Percentiles rank a stretch among this genome's conserved stretches.
phyloP scores from a whole-genome alignment of 2,329 filamentous ascomycete species.

The Orbilia oligospora region DNA sequence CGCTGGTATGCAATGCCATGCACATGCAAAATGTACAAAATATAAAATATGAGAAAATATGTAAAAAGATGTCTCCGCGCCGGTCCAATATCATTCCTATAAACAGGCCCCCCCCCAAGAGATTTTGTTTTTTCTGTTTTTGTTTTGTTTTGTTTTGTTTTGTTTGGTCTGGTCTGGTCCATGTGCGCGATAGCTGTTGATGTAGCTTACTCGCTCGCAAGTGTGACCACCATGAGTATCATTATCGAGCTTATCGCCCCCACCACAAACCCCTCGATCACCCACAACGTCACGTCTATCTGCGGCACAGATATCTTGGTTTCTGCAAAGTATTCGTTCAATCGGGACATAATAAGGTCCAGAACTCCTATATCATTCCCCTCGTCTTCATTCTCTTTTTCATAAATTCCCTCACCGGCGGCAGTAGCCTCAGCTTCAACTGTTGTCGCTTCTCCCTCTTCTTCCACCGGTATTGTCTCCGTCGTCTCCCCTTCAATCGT shows the following conservation, averaged over 20 bases:
- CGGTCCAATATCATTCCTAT: neutral
- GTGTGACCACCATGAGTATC: slow-evolving; percentile 32
- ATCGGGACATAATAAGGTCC: slow-evolving; percentile 23
- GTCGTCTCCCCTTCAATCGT: neutral
- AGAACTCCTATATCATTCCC: slow-evolving; percentile 19
- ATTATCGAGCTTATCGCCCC: slow-evolving; percentile 45
- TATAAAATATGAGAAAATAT: slow-evolving; percentile 3
- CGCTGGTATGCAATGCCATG: slow-evolving; percentile 32
- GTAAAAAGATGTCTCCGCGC: slow-evolving; percentile 10
- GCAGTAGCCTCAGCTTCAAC: neutral
- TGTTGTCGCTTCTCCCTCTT: neutral
- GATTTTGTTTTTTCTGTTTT: no score
- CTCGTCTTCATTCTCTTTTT: neutral
- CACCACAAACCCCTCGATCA: slow-evolving; percentile 58
- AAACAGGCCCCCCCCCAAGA: neutral
- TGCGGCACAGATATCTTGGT: slow-evolving; percentile 57
- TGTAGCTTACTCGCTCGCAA: slow-evolving; percentile 8
- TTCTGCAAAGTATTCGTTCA: slow-evolving; percentile 60
- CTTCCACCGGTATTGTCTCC: neutral
- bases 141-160: neutral
- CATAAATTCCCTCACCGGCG: slow-evolving; percentile 3
- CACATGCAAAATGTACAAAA: slow-evolving; percentile 26
- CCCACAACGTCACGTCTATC: slow-evolving; percentile 56
- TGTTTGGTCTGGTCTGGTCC: neutral
- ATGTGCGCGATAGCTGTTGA: neutral